Percentiles rank a stretch among this genome's conserved stretches.
Conservation (phyloP, 2,329 filamentous ascomycete species). For the Tothia fuscella region DNA sequence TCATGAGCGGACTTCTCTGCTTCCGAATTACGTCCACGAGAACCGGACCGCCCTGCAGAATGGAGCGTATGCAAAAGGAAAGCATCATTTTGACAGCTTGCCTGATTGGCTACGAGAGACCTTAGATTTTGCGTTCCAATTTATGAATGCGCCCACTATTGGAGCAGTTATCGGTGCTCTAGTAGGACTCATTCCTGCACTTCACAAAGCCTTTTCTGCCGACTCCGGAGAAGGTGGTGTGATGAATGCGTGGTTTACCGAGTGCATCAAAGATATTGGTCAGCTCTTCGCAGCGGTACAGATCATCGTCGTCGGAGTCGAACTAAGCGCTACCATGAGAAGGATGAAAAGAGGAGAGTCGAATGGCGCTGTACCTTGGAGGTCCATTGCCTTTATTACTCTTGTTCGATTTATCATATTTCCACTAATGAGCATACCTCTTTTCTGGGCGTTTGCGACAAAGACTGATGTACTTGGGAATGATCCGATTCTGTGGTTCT, state of each 20-base stretch:
- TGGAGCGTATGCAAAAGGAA: too few species aligned
- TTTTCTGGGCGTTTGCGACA: too few species aligned
- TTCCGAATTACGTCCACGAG: too few species aligned
- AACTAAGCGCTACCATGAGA: slow-evolving; percentile 43
- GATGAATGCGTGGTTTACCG: slow-evolving; percentile 54
- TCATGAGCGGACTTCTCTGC: too few species aligned
- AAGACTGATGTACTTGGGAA: too few species aligned
- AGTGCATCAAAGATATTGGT: slow-evolving; percentile 48
- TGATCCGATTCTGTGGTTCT: too few species aligned
- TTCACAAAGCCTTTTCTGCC: slow-evolving; percentile 52
- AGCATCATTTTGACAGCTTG: slow-evolving; percentile 13
- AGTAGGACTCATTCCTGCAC: slow-evolving; percentile 46
- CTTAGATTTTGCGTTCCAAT: slow-evolving; percentile 33
- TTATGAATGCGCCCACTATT: slow-evolving; percentile 50
- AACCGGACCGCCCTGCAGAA: too few species aligned
- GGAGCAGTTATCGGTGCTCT: slow-evolving; percentile 47
- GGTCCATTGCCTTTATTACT: slow-evolving; percentile 40
- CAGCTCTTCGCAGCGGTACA: slow-evolving; percentile 52
- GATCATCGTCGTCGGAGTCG: slow-evolving; percentile 55
- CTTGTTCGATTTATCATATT: slow-evolving; percentile 48
- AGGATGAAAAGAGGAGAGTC: slow-evolving; percentile 33
- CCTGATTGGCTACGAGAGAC: slow-evolving; percentile 26
- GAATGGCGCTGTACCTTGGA: slow-evolving; percentile 35
- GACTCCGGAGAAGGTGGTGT: slow-evolving; percentile 46
- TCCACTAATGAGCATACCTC: too few species aligned